A percentile compares a stretch with the other conserved stretches of the same genome.
These are phyloP conservation scores for Trichoderma oligosporum DNA, from an alignment of 2,329 filamentous ascomycete species.

Conservation along the genomic window DNA sequence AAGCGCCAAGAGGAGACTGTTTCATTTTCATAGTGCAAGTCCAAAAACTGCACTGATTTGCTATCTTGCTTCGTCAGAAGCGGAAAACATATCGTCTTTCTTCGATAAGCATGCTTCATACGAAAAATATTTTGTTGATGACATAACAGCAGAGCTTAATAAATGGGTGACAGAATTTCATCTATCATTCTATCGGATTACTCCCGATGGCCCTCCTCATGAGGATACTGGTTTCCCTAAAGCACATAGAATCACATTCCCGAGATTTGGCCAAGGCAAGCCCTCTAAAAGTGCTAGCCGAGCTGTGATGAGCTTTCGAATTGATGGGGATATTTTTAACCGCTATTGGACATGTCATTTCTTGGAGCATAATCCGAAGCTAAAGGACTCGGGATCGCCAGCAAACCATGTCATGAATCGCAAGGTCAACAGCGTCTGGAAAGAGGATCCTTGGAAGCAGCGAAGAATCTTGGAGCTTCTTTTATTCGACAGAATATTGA, in stretches of 20 bases:
- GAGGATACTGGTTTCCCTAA: neutral
- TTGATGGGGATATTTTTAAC: neutral
- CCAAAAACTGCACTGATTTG: neutral
- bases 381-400: no score
- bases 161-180: neutral
- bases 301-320: neutral
- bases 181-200: neutral
- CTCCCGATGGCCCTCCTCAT: fast-evolving
- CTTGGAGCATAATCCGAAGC: neutral
- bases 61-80: neutral
- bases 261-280: neutral
- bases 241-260: neutral
- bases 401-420: no score
- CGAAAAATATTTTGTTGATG: neutral
- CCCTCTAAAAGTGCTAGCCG: neutral
- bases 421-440: neutral
- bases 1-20: neutral
- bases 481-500: neutral
- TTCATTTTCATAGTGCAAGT: neutral
- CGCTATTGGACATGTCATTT: neutral
- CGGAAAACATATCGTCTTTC: neutral
- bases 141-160: neutral
- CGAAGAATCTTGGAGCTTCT: neutral
- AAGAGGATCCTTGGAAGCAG: neutral
- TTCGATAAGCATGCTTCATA: neutral